Evolutionary conservation across 441 rosid species (phyloP), one percentile per base, ranked within the genome.

Genomic region (Pelargonium myrrhifolium): DNA sequence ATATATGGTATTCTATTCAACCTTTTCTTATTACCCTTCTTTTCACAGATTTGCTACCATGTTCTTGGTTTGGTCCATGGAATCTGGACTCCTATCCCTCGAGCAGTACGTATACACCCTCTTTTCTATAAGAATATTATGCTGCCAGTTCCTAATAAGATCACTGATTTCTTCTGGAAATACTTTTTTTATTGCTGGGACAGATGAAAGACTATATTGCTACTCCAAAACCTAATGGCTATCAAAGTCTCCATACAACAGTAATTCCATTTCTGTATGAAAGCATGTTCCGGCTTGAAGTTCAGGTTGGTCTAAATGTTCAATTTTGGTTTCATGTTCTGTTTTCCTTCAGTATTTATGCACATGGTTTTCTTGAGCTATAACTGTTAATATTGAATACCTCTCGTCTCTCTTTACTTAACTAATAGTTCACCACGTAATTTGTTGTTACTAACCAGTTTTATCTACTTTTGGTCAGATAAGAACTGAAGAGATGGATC

Each of bases 121-220:
- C 62, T 68, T 22, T 15, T 31, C 45, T 49, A 35, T 59, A 11
- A 56, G 68, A 65, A 72, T 58, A 9, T 10, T 67, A 60, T 40
- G 59, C 47, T 40, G 9, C 24, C 60, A 6, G 9, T 55, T 55
- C 61, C 61, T 20, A 18, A 20, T 56, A 9, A 56, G 61, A 56
- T 56, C 61, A 17, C 22, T 11, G 10, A 18, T 56, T 14, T 67
- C 1, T 65, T 17, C 73, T 76, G 47, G 65, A 56, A 28, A 62
- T 55, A 67, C 43, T 58, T 74, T 59, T 24, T 65, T 65, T 40
- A 10, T 24, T 18, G 22, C 51, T 70, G 45, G 68, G 64, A 71
- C 81, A 94, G 99, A 87, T 91, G 82, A 94, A 94, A 82, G 99
- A 94, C 83, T 91, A 94, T 77, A 94, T 94, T 76, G 99, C 99